These are phyloP conservation scores for Fraxinus cuspidata DNA, from an alignment of 257 asterid species.

Conservation along the genomic window DNA sequence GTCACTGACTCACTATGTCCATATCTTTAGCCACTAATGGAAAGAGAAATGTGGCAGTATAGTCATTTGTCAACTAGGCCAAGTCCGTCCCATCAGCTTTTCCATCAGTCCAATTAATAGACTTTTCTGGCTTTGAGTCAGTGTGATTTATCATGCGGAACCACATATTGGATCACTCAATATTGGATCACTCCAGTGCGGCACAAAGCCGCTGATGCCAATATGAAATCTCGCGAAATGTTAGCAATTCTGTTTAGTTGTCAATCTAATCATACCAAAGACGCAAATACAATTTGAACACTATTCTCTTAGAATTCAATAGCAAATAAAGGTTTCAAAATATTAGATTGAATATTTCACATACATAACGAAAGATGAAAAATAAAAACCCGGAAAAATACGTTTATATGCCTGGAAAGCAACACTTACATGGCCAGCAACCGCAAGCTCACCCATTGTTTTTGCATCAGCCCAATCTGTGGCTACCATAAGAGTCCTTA, in stretches of 20 bases:
- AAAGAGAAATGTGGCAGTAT: too few species aligned
- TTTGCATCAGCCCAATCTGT: constrained; percentile 84
- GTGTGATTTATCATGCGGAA: too few species aligned
- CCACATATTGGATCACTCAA: too few species aligned
- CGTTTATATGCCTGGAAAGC: neutral
- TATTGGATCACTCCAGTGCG: too few species aligned
- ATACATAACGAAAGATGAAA: neutral
- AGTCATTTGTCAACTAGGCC: neutral
- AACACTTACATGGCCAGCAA: constrained; percentile 86
- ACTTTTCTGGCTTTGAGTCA: too few species aligned
- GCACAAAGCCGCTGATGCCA: too few species aligned
- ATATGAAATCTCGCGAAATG: neutral
- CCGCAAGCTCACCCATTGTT: constrained; percentile 82
- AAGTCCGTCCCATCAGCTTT: neutral
- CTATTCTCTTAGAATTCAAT: neutral
- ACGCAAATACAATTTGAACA: neutral
- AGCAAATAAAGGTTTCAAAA: neutral
- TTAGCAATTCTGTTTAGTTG: neutral
- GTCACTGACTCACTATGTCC: neutral
- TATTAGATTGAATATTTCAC: neutral
- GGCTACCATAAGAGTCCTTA: constrained; percentile 97
- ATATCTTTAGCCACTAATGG: too few species aligned
- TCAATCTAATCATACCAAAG: neutral
- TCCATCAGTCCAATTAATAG: neutral
- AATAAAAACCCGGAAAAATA: neutral